These are phyloP conservation scores for Pisolithus thermaeus DNA, from an alignment of 1,284 basidiomycete genomes.

Conservation along the genomic window DNA sequence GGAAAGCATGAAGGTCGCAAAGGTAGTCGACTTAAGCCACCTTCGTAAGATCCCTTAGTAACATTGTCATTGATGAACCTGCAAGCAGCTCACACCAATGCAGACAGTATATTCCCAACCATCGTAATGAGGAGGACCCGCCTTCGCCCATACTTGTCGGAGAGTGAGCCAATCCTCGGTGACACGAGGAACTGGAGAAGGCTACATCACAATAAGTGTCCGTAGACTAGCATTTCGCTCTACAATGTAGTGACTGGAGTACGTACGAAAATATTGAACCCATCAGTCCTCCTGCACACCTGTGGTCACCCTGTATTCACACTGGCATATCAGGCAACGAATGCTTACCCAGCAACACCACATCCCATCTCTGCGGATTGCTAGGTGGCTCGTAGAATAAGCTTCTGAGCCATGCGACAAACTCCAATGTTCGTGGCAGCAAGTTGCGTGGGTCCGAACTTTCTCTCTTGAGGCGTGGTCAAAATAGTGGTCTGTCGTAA, in stretches of 20 bases:
- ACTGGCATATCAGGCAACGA: neutral
- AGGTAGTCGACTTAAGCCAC: constrained; percentile 85
- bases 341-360: constrained; percentile 67
- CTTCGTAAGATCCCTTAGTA: constrained; percentile 31
- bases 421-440: constrained; percentile 59
- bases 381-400: constrained; percentile 53
- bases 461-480: constrained; percentile 49
- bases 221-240: neutral
- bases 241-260: neutral
- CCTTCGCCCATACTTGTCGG: constrained; percentile 83
- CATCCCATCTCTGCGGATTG: constrained; percentile 71
- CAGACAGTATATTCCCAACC: constrained; percentile 88
- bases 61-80: neutral
- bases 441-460: constrained; percentile 63
- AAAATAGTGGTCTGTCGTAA: neutral
- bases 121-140: constrained; percentile 76
- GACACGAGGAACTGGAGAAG: constrained; percentile 85
- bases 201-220: constrained; percentile 32
- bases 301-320: constrained; percentile 7
- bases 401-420: constrained; percentile 59
- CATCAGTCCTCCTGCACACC: constrained; percentile 68
- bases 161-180: constrained; percentile 75
- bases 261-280: constrained; percentile 85
- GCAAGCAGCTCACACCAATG: constrained; percentile 55
- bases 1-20: constrained; percentile 83